These are phyloP conservation scores for Przewalskia tangutica DNA, from an alignment of 257 asterid genomes.

Conservation along the genomic window DNA sequence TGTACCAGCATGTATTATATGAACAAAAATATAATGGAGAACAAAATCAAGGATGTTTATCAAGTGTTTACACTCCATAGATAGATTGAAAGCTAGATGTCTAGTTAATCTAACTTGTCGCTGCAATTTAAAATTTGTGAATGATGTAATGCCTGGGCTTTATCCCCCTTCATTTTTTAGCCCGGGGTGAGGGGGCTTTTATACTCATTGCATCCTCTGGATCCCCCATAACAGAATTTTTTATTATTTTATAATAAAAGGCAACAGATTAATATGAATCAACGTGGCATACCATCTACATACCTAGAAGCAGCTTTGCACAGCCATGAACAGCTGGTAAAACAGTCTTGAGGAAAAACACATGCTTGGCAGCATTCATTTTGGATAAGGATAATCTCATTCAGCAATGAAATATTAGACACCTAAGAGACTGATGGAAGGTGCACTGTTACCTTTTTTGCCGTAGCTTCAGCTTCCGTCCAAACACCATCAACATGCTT, in stretches of 20 bases:
- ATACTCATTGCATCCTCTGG: neutral
- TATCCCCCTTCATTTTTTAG: neutral
- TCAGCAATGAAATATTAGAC: neutral
- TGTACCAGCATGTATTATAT: neutral
- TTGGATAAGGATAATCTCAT: neutral
- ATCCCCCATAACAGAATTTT: neutral
- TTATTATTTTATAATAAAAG: neutral
- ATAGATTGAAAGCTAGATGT: neutral
- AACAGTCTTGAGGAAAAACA: neutral
- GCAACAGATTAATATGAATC: neutral
- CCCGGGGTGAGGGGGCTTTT: neutral
- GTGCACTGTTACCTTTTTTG: slow-evolving; percentile 55
- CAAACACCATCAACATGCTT: slow-evolving; percentile 89
- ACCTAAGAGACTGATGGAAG: neutral
- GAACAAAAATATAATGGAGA: neutral
- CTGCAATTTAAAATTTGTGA: neutral
- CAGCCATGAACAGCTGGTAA: neutral
- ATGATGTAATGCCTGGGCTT: neutral
- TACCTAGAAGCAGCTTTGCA: neutral
- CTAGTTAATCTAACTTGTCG: neutral
- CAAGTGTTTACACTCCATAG: neutral
- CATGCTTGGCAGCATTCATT: neutral
- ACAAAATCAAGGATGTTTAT: neutral
- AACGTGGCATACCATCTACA: neutral
- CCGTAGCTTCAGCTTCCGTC: slow-evolving; percentile 85